Base-by-base conservation (phyloP, 2,329 filamentous ascomycete genomes). In the Aspergillus sp. region DNA sequence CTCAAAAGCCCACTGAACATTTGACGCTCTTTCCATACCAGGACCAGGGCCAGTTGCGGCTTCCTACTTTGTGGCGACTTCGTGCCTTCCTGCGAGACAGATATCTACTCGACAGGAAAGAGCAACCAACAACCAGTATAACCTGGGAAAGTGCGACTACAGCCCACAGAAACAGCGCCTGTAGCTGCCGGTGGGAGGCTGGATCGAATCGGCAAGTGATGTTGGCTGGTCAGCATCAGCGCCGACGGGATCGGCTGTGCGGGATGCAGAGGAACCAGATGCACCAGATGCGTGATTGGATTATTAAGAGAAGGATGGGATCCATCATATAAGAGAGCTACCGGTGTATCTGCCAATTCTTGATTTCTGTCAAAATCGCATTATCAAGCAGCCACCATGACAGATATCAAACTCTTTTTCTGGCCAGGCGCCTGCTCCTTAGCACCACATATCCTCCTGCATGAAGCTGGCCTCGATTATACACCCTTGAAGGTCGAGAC, bases 391-490 rank as follows among this genome's bases (percentile, higher is more conserved):
- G 8, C 27, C 27, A 31, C 15, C 14, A 49, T 49, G 46, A 11
- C 46, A 14, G 35, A 57, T 8, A 62, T 69, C 25, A 68, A 64
- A 57, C 60, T 73, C 35, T 73, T 65, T 55, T 67, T 64, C 57
- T 45, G 62, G 2, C 63, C 70, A 2, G 67, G 64, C 41, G 62
- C 71, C 7, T 74, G 70, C 59, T 72, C 70, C 31, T 14, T 73
- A 3, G 67, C 65, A 37, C 65, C 69, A 2, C 72, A 73, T 40
- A 69, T 73, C 46, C 59, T 74, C 43, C 64, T 74, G 15, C 58
- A 63, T 19, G 70, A 74, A 56, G 23, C 47, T 3, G 31, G n/a
- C 7, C 21, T 59, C 8, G n/a, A 58, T 7, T 70, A 68, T 52
- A 57, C 68, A 49, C 48, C 58, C 8, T 54, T 70, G 37, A 41